These are phyloP conservation scores for Pneumocystis canis DNA, from an alignment of 1,139 yeast species.

Conservation along the genomic window DNA sequence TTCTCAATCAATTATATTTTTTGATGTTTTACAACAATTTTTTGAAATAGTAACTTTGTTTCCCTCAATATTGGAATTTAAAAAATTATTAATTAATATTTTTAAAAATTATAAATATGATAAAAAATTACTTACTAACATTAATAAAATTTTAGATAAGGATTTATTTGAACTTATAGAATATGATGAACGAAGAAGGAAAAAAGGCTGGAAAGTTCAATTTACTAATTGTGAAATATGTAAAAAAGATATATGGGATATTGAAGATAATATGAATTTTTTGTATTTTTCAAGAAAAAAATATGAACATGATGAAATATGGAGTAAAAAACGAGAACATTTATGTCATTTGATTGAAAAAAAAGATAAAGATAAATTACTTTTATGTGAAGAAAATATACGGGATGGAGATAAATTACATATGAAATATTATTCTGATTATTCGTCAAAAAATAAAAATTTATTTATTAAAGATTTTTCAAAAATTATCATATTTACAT, in stretches of 20 bases:
- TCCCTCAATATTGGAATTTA: conserved; percentile 44
- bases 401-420: background rate
- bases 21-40: conserved; percentile 38
- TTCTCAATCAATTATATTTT: conserved; percentile 21
- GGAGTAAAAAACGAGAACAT: background rate
- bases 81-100: conserved; percentile 46
- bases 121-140: conserved; percentile 39
- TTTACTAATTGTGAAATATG: background rate
- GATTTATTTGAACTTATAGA: conserved; percentile 28
- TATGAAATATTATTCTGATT: background rate
- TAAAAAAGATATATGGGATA: background rate
- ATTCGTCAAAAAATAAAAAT: background rate
- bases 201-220: background rate
- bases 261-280: background rate
- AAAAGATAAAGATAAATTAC: background rate
- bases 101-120: conserved; percentile 54
- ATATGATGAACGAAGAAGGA: background rate
- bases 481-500: background rate
- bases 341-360: background rate
- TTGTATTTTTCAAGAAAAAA: background rate
- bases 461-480: background rate
- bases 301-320: background rate
- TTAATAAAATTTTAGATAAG: conserved; percentile 39
- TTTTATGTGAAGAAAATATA: background rate
- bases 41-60: conserved; percentile 24